phyloP scores from a whole-genome alignment of 2,329 filamentous ascomycete species.

The Neofusicoccum sp. region DNA sequence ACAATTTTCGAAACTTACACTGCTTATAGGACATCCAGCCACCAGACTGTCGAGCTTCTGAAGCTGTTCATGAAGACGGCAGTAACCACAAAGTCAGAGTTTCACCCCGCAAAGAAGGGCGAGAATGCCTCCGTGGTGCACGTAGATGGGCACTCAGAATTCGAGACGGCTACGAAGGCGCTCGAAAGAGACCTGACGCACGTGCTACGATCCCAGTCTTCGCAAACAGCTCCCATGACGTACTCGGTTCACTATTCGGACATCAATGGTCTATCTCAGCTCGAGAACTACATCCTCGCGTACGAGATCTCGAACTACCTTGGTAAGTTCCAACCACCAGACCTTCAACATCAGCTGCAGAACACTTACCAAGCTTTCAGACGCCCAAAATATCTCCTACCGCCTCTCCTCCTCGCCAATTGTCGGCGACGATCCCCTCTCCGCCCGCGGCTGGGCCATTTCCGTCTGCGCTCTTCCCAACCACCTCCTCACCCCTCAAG shows the following conservation, averaged over 20 bases:
- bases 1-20: neutral
- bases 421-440: constrained; percentile 26
- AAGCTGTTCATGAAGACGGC: constrained; percentile 28
- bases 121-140: constrained; percentile 29
- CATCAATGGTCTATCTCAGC: constrained; percentile 34
- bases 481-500: constrained; percentile 23
- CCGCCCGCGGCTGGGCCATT: constrained; percentile 33
- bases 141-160: constrained; percentile 26
- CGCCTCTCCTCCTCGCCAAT: constrained; percentile 34
- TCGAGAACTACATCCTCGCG: constrained; percentile 38
- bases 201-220: constrained; percentile 23
- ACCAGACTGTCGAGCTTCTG: constrained; percentile 28
- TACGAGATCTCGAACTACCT: constrained; percentile 33
- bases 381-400: constrained; percentile 29
- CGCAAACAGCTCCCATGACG: constrained; percentile 22
- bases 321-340: constrained; percentile 22
- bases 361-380: constrained; percentile 17
- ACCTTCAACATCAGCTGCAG: neutral
- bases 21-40: constrained; percentile 22
- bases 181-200: constrained; percentile 31
- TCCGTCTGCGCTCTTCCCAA: constrained; percentile 30
- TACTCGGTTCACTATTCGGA: constrained; percentile 37
- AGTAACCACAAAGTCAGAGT: constrained; percentile 28
- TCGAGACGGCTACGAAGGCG: constrained; percentile 32
- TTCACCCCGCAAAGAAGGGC: constrained; percentile 30